These are phyloP conservation scores for Colletotrichum echinochloae DNA, from an alignment of 2,329 filamentous ascomycete genomes.

Conservation along the genomic window DNA sequence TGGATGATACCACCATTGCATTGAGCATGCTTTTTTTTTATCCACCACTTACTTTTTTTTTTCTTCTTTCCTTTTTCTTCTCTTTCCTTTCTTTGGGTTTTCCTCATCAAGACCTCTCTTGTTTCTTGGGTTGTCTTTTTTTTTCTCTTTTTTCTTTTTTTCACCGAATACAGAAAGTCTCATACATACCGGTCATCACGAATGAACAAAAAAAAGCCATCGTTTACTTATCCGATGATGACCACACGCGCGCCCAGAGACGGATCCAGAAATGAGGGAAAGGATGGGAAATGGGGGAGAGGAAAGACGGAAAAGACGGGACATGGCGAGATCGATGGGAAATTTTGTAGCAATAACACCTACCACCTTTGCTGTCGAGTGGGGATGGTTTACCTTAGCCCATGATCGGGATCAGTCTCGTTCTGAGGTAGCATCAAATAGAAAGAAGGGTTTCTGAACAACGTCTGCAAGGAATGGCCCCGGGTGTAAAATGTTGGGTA, in stretches of 20 bases:
- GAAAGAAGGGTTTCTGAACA: conserved; percentile 28
- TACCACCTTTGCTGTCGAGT: conserved; percentile 19
- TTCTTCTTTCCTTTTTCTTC: conserved; percentile 26
- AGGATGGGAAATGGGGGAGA: background rate
- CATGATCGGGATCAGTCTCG: conserved; percentile 3
- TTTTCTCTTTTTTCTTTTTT: conserved; percentile 6
- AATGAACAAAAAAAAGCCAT: conserved; percentile 26
- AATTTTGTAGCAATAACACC: conserved; percentile 11
- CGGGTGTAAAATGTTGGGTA: background rate
- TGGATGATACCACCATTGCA: conserved; percentile 59
- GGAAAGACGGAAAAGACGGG: conserved; percentile 4
- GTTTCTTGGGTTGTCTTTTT: conserved; percentile 36
- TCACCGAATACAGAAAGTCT: conserved; percentile 30
- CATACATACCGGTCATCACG: conserved; percentile 40
- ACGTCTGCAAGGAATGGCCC: background rate
- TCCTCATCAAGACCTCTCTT: conserved; percentile 38
- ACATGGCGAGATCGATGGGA: background rate
- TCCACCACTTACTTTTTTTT: conserved; percentile 20
- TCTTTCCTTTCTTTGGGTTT: conserved; percentile 21
- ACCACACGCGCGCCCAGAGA: conserved; percentile 2
- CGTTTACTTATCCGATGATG: conserved; percentile 20
- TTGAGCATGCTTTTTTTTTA: conserved; percentile 47
- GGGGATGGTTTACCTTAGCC: conserved; percentile 20
- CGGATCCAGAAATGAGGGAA: background rate
- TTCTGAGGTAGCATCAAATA: conserved; percentile 32